Conservation (phyloP, 169 alveolate species). For the Pseudocohnilembus persalinus region DNA sequence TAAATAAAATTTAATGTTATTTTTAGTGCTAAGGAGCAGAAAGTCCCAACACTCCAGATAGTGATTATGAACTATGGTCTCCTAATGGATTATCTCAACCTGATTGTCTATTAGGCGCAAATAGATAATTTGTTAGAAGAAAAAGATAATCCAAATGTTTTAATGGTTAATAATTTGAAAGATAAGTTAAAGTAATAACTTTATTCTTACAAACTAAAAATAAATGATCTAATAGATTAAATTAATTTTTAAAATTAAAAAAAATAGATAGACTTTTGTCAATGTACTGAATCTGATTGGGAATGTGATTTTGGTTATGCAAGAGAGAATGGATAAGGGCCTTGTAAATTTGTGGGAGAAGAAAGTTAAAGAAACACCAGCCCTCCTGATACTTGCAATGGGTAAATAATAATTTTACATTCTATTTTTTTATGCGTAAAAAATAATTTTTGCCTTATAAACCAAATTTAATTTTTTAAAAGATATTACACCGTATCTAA, state of each 20-base stretch:
- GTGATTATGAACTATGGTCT: constrained; percentile 79
- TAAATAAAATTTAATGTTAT: too few species aligned
- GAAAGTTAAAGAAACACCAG: constrained; percentile 6
- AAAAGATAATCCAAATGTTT: constrained; percentile 67
- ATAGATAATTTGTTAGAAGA: constrained; percentile 67
- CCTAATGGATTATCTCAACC: constrained; percentile 55
- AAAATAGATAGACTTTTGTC: constrained; percentile 40
- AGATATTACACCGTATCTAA: constrained; percentile 54
- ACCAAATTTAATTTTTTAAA: neutral
- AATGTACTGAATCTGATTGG: constrained; percentile 72
- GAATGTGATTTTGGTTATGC: constrained; percentile 70
- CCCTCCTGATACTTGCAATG: constrained; percentile 31
- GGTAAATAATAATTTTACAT: neutral
- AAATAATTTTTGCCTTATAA: too few species aligned
- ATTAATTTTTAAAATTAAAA: constrained; percentile 4
- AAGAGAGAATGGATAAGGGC: constrained; percentile 34
- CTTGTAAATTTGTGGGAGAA: constrained; percentile 27
- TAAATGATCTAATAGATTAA: too few species aligned
- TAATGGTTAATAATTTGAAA: constrained; percentile 61
- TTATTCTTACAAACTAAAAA: too few species aligned
- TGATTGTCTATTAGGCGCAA: constrained; percentile 64
- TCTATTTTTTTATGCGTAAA: neutral
- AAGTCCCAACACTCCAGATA: constrained; percentile 51
- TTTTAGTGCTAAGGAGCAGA: constrained; percentile 62
- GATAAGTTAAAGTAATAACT: constrained; percentile 23